phyloP scores from a whole-genome alignment of 139 green algal species.

The Chlorella sorokiniana region DNA sequence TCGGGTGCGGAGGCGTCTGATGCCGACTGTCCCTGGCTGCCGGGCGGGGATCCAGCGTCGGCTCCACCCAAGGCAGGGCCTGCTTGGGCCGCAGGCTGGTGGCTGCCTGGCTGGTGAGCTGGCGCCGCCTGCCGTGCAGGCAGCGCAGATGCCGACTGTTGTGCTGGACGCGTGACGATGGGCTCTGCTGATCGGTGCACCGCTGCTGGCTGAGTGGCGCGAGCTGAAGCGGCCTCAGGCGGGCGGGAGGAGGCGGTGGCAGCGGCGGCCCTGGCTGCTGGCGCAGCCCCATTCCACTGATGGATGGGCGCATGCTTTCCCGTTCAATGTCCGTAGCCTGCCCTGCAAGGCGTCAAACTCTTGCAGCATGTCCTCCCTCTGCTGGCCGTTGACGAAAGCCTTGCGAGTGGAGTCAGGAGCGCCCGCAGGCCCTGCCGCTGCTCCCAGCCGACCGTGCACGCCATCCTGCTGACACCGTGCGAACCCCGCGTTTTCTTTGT shows the following conservation, averaged over 20 bases:
- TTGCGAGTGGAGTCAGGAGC: slow-evolving; percentile 15
- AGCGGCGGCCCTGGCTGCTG: background rate
- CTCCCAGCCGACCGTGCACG: background rate
- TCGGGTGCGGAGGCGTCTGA: no score
- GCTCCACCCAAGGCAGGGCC: no score
- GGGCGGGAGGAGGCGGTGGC: background rate
- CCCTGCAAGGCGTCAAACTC: slow-evolving; percentile 47
- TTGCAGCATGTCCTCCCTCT: slow-evolving; percentile 46
- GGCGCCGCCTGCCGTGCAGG: background rate
- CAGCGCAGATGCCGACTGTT: background rate
- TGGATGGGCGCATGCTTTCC: slow-evolving; percentile 39
- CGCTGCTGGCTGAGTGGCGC: slow-evolving; percentile 14
- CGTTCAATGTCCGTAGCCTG: slow-evolving; percentile 47
- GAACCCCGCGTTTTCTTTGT: slow-evolving; percentile 10
- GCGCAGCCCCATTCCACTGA: slow-evolving; percentile 15
- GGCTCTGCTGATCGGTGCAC: background rate
- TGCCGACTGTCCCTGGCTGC: no score
- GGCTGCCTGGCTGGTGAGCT: background rate
- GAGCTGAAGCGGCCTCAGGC: background rate
- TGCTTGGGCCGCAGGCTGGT: no score
- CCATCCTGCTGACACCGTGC: background rate
- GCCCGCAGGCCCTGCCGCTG: background rate
- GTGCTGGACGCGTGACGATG: background rate
- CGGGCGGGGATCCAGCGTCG: no score
- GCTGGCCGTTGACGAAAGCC: background rate